phyloP scores from a whole-genome alignment of 306 rosid species.

The Astragalus membranaceus region DNA sequence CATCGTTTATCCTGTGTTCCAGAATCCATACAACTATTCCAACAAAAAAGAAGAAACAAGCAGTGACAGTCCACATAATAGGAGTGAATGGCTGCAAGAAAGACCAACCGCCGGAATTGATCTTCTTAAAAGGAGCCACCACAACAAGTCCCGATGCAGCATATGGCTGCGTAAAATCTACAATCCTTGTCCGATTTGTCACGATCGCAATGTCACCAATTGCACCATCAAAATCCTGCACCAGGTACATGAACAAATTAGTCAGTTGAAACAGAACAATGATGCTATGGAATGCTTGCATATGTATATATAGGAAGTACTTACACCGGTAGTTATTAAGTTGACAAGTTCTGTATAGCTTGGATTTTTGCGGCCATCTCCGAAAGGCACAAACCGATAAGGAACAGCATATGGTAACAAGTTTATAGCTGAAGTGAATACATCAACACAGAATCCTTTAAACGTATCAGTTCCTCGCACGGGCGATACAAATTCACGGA shows the following conservation, averaged over 20 bases:
- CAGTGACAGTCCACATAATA: slow-evolving; percentile 76
- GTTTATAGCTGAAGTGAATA: slow-evolving; percentile 69
- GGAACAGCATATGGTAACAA: slow-evolving; percentile 89
- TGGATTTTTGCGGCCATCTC: slow-evolving; percentile 69
- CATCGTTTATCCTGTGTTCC: slow-evolving; percentile 89
- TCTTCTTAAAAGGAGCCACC: slow-evolving; percentile 74
- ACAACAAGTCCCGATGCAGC: slow-evolving; percentile 87
- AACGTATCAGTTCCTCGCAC: slow-evolving; percentile 62
- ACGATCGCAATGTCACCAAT: slow-evolving; percentile 86
- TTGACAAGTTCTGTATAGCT: slow-evolving; percentile 66
- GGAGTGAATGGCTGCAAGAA: slow-evolving; percentile 78
- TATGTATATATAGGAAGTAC: slow-evolving; percentile 30
- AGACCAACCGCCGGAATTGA: slow-evolving; percentile 84
- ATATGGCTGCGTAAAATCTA: slow-evolving; percentile 91
- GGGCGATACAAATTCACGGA: slow-evolving; percentile 60
- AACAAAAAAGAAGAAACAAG: slow-evolving; percentile 58
- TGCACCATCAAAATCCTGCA: slow-evolving; percentile 72
- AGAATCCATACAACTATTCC: slow-evolving; percentile 86
- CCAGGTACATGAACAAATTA: slow-evolving; percentile 18
- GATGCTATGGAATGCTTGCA: not conserved
- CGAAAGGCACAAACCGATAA: slow-evolving; percentile 55
- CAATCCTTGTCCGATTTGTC: slow-evolving; percentile 76
- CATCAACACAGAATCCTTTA: slow-evolving; percentile 85
- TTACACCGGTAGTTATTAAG: slow-evolving; percentile 64
- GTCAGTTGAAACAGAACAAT: not conserved